Evolutionary conservation across 352 stramenopile genomes (phyloP), one percentile per base, ranked within the genome.

Genomic region (Globisporangium ultimum): DNA sequence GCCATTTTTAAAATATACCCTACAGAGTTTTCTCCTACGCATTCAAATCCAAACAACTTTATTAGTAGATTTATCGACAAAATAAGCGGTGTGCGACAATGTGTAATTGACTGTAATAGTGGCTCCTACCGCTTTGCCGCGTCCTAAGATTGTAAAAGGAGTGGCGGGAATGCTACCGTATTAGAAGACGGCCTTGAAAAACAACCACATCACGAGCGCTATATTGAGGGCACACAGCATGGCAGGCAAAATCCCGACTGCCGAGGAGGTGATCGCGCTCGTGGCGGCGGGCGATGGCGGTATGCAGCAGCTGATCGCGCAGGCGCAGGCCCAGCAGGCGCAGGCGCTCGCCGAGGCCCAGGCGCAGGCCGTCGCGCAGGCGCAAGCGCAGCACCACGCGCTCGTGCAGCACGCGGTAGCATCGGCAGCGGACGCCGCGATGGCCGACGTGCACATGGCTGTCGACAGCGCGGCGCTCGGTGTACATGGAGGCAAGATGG

Each of bases 241-340:
- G 61, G 60, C 66, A 48, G 68, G 67, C 60, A 89, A 86, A 69
- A 68, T 68, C 40, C 72, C 74, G 50, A 74, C 74, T 21, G 55
- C 76, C 17, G 76, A 87, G 47, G 76, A 88, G 34, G 75, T 86
- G 64, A 56, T 88, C 47, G 77, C 73, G 56, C 78, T 89, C 20
- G 76, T 84, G 50, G 67, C 71, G 58, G 74, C 74, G 52, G 56
- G 71, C 43, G 53, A 73, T 61, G 51, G 65, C 57, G 40, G 64
- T 24, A 80, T 87, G 62, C 72, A 87, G 55, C 74, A 87, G 51
- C 61, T 90, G 20, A 64, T 88, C 15, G 61, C 83, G 28, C 80
- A 90, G 53, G 70, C 87, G 42, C 72, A 78, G 50, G 67, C 61
- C 24, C 72, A 81, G 48, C 69, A 78, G 46, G 58, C 65, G 22